These are phyloP conservation scores for Syzygium jambos DNA, from an alignment of 345 rosid species.

Conservation along the genomic window DNA sequence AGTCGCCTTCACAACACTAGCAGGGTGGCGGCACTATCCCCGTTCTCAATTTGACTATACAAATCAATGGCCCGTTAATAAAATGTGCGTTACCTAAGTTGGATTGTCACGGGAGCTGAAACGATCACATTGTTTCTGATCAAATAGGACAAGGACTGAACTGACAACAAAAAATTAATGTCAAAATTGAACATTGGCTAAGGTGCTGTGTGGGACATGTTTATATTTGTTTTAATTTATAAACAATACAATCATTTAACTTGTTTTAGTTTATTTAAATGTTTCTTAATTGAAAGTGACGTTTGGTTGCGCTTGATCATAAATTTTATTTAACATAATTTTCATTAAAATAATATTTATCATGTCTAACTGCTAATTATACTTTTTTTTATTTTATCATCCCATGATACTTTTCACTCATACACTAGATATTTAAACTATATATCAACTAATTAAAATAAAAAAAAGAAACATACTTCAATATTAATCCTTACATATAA, in stretches of 20 bases:
- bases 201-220: not conserved
- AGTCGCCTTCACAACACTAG: fast-evolving
- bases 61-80: not conserved
- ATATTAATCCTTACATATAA: not conserved
- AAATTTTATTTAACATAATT: not conserved
- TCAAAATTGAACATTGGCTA: not conserved
- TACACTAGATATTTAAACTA: not conserved
- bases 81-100: not conserved
- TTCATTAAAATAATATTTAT: not conserved
- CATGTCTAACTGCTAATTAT: not conserved
- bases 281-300: not conserved
- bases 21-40: not conserved
- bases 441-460: not conserved
- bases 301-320: not conserved
- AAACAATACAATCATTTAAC: not conserved
- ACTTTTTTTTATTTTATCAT: not conserved
- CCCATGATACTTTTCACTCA: not conserved
- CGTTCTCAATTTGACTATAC: not conserved
- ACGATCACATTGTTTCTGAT: not conserved
- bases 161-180: not conserved
- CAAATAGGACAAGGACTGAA: not conserved
- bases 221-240: not conserved
- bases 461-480: not conserved
- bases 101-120: not conserved
- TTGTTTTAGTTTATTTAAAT: not conserved